Evolutionary conservation across 1,284 basidiomycete genomes (phyloP).

Genomic region (Phellopilus nigrolimitatus): DNA sequence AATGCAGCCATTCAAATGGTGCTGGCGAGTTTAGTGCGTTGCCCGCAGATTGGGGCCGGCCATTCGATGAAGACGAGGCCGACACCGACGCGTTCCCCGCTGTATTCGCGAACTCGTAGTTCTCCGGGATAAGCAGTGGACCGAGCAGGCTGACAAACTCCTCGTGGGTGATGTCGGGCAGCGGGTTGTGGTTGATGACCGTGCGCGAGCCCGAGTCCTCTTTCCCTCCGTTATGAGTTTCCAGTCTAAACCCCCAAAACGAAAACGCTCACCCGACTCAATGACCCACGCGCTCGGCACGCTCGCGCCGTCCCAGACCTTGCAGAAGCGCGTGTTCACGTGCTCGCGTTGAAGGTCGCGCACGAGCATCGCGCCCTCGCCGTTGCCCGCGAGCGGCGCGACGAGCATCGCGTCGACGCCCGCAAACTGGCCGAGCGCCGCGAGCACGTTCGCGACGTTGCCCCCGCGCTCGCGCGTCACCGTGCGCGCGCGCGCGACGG

Average conservation of each 20-base stretch:
- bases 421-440: slow-evolving; percentile 65
- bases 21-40: slow-evolving; percentile 39
- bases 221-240: slow-evolving; percentile 26
- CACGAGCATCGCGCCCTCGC: slow-evolving; percentile 59
- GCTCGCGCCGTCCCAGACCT: slow-evolving; percentile 61
- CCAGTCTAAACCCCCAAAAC: not conserved
- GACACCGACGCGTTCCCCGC: too few relatives aligned
- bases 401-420: slow-evolving; percentile 63
- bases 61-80: too few relatives aligned
- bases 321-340: slow-evolving; percentile 67
- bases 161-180: slow-evolving; percentile 78
- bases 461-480: slow-evolving; percentile 65
- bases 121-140: slow-evolving; percentile 72
- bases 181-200: slow-evolving; percentile 78
- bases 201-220: slow-evolving; percentile 57
- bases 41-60: slow-evolving; percentile 22
- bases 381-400: slow-evolving; percentile 66
- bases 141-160: slow-evolving; percentile 75
- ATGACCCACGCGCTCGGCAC: slow-evolving; percentile 80
- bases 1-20: slow-evolving; percentile 80
- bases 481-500: slow-evolving; percentile 61
- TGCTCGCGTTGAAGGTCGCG: slow-evolving; percentile 62
- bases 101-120: slow-evolving; percentile 41
- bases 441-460: slow-evolving; percentile 64
- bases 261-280: slow-evolving; percentile 48